These are phyloP conservation scores for Mycena floridula DNA, from an alignment of 768 basidiomycete genomes.

Conservation along the genomic window DNA sequence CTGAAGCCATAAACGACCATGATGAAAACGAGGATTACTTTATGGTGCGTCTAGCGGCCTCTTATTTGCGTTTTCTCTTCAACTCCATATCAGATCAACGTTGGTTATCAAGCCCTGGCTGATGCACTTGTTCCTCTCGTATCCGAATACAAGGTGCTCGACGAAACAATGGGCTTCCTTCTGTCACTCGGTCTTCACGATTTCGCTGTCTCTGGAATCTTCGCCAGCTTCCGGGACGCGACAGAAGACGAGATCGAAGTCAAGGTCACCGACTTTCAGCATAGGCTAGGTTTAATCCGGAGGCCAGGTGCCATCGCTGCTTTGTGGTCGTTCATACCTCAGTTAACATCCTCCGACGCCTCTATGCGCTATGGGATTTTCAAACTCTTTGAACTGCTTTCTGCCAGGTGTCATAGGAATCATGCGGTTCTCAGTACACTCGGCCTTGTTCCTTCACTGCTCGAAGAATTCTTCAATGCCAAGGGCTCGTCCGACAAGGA, in stretches of 20 bases:
- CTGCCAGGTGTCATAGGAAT: slow-evolving; percentile 59
- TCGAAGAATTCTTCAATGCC: slow-evolving; percentile 36
- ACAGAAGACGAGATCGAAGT: slow-evolving; percentile 32
- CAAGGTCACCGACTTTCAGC: slow-evolving; percentile 34
- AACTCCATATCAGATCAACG: too few relatives aligned
- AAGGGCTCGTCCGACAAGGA: slow-evolving; percentile 35
- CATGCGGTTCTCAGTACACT: slow-evolving; percentile 59
- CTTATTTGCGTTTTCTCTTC: not conserved
- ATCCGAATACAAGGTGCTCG: slow-evolving; percentile 36
- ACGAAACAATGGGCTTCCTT: slow-evolving; percentile 59
- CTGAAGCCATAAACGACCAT: slow-evolving; percentile 57
- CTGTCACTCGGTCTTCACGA: slow-evolving; percentile 64
- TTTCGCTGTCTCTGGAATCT: slow-evolving; percentile 51
- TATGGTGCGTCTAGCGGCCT: slow-evolving; percentile 46
- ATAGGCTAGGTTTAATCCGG: slow-evolving; percentile 43
- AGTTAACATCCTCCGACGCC: slow-evolving; percentile 25
- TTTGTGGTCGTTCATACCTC: slow-evolving; percentile 45
- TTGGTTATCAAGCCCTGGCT: slow-evolving; percentile 62
- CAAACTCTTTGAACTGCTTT: slow-evolving; percentile 59
- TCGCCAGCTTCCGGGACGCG: slow-evolving; percentile 36
- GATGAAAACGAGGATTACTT: slow-evolving; percentile 57
- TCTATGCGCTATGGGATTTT: slow-evolving; percentile 47
- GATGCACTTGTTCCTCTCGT: slow-evolving; percentile 53
- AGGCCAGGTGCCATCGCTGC: slow-evolving; percentile 58
- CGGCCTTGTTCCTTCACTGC: slow-evolving; percentile 47